Conservation (phyloP, 345 rosid species). For the Pseudoturritis turrita region DNA sequence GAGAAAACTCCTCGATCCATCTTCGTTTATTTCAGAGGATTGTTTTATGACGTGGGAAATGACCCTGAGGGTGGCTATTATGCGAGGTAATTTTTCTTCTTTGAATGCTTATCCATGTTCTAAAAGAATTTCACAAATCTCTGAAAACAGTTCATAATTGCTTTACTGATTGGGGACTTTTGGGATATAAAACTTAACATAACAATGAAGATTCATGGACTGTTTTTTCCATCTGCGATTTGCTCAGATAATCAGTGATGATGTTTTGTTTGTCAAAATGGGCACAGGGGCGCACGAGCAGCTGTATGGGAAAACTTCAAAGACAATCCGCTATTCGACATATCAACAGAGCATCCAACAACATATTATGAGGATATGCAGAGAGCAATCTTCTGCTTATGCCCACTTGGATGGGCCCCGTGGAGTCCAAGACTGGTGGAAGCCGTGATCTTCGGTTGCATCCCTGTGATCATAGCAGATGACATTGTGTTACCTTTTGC, state of each 20-base stretch:
- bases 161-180: not conserved
- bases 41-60: conserved; percentile 94
- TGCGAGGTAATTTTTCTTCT: conserved; percentile 60
- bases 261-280: conserved; percentile 5
- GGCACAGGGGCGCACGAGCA: conserved; percentile 88
- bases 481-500: conserved; percentile 96
- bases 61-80: conserved; percentile 99
- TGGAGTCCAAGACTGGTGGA: conserved; percentile 99
- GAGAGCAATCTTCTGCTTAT: conserved; percentile 88
- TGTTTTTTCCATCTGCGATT: not conserved
- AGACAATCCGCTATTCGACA: conserved; percentile 92
- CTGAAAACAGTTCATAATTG: not conserved
- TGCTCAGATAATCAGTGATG: not conserved
- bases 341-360: conserved; percentile 94
- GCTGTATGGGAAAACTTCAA: conserved; percentile 99
- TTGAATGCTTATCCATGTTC: not conserved
- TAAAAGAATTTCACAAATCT: not conserved
- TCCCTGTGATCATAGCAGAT: conserved; percentile 97
- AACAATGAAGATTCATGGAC: not conserved
- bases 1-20: conserved; percentile 85
- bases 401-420: conserved; percentile 99
- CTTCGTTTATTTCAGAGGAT: conserved; percentile 92
- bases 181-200: not conserved
- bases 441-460: conserved; percentile 99
- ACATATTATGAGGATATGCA: conserved; percentile 99